Evolutionary conservation across 106 monocot species (phyloP).

Genomic region (Dendrobium officinale): DNA sequence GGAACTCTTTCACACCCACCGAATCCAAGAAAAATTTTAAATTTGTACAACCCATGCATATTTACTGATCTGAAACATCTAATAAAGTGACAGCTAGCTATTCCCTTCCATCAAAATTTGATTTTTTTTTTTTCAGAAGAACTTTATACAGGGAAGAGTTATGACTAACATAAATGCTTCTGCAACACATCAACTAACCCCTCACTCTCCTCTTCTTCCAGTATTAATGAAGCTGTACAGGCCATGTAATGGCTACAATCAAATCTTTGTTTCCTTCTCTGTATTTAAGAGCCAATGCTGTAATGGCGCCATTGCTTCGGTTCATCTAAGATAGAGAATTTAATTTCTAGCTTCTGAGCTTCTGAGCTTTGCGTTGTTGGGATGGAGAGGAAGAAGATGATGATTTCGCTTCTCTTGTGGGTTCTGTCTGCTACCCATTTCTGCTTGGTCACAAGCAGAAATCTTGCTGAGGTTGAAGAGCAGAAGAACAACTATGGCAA

Average conservation of each 20-base stretch:
- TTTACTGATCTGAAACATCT: not conserved
- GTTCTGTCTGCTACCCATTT: not conserved
- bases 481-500: constrained; percentile 20
- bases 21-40: not conserved
- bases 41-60: not conserved
- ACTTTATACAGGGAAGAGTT: not conserved
- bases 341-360: not conserved
- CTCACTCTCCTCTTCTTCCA: not conserved
- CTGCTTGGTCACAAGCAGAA: not conserved
- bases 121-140: too few relatives aligned
- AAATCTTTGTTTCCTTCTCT: not conserved
- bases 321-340: not conserved
- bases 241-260: not conserved
- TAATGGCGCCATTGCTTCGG: not conserved
- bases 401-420: not conserved
- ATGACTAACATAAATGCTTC: constrained; percentile 2
- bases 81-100: not conserved
- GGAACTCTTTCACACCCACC: not conserved
- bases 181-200: not conserved
- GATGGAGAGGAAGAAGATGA: not conserved
- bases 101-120: not conserved
- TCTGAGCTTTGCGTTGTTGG: not conserved
- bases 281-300: not conserved
- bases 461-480: not conserved
- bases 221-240: not conserved